phyloP scores from a whole-genome alignment of 148 eudicot genomes.

The Fagopyrum tataricum region DNA sequence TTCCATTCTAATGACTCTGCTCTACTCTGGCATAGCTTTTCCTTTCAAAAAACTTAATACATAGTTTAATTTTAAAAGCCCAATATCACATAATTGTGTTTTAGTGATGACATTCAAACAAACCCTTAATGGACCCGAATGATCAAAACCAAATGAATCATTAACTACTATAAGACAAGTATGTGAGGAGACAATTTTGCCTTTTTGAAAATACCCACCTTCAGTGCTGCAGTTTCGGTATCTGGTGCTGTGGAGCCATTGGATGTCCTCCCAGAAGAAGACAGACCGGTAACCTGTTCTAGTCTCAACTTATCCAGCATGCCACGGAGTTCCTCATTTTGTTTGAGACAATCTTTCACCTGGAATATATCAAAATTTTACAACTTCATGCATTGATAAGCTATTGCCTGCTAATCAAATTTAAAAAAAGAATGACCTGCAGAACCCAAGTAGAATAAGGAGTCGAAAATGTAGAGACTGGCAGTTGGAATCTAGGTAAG shows the following conservation, averaged over 20 bases:
- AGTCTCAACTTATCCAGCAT: conserved; percentile 65
- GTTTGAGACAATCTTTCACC: conserved; percentile 86
- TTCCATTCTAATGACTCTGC: too few species aligned
- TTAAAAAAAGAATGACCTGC: not conserved
- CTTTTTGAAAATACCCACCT: conserved; percentile 37
- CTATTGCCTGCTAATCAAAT: not conserved
- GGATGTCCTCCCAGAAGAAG: conserved; percentile 25
- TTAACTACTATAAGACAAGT: not conserved
- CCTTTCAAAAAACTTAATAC: too few species aligned
- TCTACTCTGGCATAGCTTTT: too few species aligned
- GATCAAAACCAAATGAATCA: not conserved
- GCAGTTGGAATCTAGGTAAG: not conserved
- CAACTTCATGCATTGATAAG: not conserved
- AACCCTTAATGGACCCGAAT: not conserved
- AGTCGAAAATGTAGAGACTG: not conserved
- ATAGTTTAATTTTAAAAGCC: too few species aligned
- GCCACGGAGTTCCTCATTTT: conserved; percentile 82
- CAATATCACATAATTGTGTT: too few species aligned
- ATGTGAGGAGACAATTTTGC: not conserved
- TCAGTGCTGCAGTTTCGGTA: conserved; percentile 47
- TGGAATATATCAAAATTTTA: conserved; percentile 19
- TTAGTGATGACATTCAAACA: not conserved
- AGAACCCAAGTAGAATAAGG: not conserved
- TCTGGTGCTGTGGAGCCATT: conserved; percentile 11
- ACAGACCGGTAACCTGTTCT: conserved; percentile 39